Conservation (phyloP, 345 rosid genomes). For the Hibiscus trionum region DNA sequence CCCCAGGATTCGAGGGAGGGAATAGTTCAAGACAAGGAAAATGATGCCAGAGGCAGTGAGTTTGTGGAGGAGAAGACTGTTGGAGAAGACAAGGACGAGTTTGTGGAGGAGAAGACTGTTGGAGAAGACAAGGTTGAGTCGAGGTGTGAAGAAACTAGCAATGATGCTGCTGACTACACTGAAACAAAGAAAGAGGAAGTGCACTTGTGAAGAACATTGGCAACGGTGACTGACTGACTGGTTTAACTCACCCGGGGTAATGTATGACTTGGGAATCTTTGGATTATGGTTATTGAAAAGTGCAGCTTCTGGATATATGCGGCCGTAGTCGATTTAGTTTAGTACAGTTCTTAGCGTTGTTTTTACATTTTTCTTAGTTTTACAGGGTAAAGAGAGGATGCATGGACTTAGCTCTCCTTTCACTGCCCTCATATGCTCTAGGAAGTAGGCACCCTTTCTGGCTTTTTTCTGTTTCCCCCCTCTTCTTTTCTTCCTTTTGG, state of each 20-base stretch:
- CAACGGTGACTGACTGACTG: background rate
- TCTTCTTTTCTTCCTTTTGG: background rate
- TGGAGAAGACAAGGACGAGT: background rate
- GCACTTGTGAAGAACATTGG: background rate
- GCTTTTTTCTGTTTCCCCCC: background rate
- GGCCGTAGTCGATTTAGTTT: background rate
- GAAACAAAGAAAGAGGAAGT: conserved; percentile 1
- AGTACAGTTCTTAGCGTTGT: conserved; percentile 1
- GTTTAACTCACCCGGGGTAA: background rate
- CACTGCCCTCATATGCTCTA: background rate
- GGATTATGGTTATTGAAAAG: background rate
- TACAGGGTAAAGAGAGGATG: background rate
- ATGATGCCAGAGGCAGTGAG: background rate
- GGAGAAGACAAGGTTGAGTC: conserved; percentile 2
- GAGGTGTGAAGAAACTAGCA: background rate
- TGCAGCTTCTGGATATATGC: conserved; percentile 1
- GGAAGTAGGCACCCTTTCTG: background rate
- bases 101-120: background rate
- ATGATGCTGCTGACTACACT: background rate
- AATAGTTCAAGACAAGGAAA: background rate
- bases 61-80: background rate
- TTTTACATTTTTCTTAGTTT: background rate
- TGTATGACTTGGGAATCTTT: background rate
- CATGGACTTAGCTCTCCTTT: background rate
- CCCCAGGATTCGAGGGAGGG: background rate